These are phyloP conservation scores for Blastobotrys aristatus DNA, from an alignment of 1,139 yeast species.

Conservation along the genomic window DNA sequence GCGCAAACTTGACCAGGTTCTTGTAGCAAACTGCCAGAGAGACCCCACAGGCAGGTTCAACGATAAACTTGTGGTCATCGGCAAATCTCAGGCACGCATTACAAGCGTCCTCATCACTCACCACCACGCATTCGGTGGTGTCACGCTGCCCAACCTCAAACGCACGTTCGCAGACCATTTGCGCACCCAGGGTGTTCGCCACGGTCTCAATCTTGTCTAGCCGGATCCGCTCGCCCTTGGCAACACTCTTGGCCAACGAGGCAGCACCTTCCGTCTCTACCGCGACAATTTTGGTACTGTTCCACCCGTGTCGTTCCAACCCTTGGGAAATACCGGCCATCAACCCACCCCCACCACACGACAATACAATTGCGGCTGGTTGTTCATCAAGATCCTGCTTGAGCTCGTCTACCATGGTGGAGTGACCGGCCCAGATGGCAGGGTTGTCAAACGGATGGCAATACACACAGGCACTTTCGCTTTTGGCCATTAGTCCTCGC, in stretches of 20 bases:
- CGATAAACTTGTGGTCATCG: constrained; percentile 45
- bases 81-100: constrained; percentile 48
- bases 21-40: constrained; percentile 47
- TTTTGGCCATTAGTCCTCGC: constrained; percentile 36
- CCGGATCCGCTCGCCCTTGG: constrained; percentile 42
- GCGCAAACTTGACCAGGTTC: constrained; percentile 29
- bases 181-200: constrained; percentile 60
- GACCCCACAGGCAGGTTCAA: constrained; percentile 79
- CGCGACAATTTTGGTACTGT: constrained; percentile 42
- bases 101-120: constrained; percentile 53
- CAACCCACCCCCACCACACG: constrained; percentile 75
- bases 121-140: constrained; percentile 43
- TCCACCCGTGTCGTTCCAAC: constrained; percentile 38
- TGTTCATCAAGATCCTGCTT: constrained; percentile 20
- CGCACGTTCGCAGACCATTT: constrained; percentile 47
- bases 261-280: constrained; percentile 62
- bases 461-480: constrained; percentile 44
- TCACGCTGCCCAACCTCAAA: constrained; percentile 37
- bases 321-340: constrained; percentile 61
- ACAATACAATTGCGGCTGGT: constrained; percentile 57
- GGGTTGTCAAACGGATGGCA: constrained; percentile 70
- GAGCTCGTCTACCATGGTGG: constrained; percentile 54
- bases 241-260: constrained; percentile 47
- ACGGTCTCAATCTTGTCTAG: constrained; percentile 47
- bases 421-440: constrained; percentile 64